Conservation (phyloP, 2,329 filamentous ascomycete genomes). For the Penicillium sp. region DNA sequence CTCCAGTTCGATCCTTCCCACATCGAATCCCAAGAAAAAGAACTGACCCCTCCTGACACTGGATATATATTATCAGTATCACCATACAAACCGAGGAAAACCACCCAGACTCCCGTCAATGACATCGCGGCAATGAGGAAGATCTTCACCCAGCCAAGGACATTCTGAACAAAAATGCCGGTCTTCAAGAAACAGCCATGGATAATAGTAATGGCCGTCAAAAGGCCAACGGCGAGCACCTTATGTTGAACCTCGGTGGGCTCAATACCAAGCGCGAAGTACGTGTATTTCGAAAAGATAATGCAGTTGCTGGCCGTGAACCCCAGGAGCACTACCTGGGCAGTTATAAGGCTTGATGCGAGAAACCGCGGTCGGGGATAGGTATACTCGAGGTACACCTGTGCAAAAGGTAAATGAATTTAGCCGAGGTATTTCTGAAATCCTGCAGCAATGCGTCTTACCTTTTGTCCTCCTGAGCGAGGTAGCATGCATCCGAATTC, state of each 20-base stretch:
- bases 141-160: constrained; percentile 64
- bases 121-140: constrained; percentile 62
- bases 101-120: constrained; percentile 59
- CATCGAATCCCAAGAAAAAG: constrained; percentile 52
- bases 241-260: constrained; percentile 56
- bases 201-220: constrained; percentile 58
- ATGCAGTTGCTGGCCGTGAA: constrained; percentile 71
- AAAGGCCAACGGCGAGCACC: constrained; percentile 55
- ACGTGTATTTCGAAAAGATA: constrained; percentile 64
- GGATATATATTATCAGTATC: constrained; percentile 6
- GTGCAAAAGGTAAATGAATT: not conserved
- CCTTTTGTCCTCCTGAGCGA: constrained; percentile 66
- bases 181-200: constrained; percentile 60
- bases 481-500: constrained; percentile 72
- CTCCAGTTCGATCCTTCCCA: constrained; percentile 69
- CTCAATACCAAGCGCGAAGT: constrained; percentile 58
- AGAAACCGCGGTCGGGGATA: constrained; percentile 64
- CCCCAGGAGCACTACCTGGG: constrained; percentile 63
- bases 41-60: not conserved
- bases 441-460: constrained; percentile 52
- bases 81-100: constrained; percentile 47
- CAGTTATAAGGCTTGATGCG: constrained; percentile 62
- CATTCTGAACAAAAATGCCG: constrained; percentile 61
- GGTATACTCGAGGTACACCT: constrained; percentile 70
- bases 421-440: constrained; percentile 39